A percentile compares a stretch with the other conserved stretches of the same genome.
Conservation (phyloP, 352 stramenopile species). For the Globisporangium abappressorium region DNA sequence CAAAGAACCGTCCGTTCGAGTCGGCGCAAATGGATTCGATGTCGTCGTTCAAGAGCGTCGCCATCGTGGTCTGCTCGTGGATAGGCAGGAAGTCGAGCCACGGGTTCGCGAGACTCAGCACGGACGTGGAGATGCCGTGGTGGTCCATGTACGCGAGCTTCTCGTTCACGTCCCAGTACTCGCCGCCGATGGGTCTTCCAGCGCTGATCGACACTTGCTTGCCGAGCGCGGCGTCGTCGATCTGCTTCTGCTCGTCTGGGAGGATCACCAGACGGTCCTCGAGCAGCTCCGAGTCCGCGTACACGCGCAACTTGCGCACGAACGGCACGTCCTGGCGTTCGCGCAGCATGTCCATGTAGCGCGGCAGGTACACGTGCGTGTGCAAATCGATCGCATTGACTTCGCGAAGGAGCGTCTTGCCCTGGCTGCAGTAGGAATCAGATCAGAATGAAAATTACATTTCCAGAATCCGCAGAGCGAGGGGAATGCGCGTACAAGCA, state of each 20-base stretch:
- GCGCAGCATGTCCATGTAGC: slow-evolving; percentile 62
- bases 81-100: slow-evolving; percentile 67
- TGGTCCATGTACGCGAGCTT: slow-evolving; percentile 69
- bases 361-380: slow-evolving; percentile 63
- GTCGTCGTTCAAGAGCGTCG: slow-evolving; percentile 50
- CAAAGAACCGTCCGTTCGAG: slow-evolving; percentile 42
- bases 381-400: slow-evolving; percentile 52
- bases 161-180: slow-evolving; percentile 52
- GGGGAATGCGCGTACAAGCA: not conserved
- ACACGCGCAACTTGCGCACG: slow-evolving; percentile 26
- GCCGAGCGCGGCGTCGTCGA: slow-evolving; percentile 22
- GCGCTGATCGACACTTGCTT: slow-evolving; percentile 30
- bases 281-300: slow-evolving; percentile 24
- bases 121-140: slow-evolving; percentile 52
- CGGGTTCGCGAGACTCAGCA: slow-evolving; percentile 65
- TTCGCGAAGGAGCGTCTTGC: slow-evolving; percentile 34
- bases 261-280: slow-evolving; percentile 52
- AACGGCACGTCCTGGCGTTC: slow-evolving; percentile 42
- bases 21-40: slow-evolving; percentile 41
- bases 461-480: not conserved
- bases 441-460: not conserved
- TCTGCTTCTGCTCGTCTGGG: slow-evolving; percentile 43
- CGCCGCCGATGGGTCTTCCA: slow-evolving; percentile 49
- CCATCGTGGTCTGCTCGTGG: slow-evolving; percentile 40
- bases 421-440: slow-evolving; percentile 20